Percentiles rank a stretch among this genome's conserved stretches.
Conservation (phyloP, 371 early-diverging fungal species). For the Mortierella sp. region DNA sequence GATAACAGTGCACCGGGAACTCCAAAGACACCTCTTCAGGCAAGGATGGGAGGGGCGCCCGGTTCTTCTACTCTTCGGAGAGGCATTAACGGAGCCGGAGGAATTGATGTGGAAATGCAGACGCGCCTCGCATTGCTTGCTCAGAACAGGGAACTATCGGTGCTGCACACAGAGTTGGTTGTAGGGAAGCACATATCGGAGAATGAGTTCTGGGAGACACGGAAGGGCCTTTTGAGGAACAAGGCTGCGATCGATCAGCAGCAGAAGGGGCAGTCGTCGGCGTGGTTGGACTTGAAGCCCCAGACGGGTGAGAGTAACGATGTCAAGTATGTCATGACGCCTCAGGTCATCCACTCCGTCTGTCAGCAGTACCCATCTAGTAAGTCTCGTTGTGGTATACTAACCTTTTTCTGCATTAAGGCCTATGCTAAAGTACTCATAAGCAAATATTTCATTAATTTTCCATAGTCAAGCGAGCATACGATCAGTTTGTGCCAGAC, state of each 20-base stretch:
- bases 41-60: constrained; percentile 16
- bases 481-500: constrained; percentile 88
- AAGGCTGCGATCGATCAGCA: constrained; percentile 78
- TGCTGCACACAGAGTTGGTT: constrained; percentile 87
- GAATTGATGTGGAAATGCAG: constrained; percentile 62
- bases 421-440: neutral
- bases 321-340: constrained; percentile 90
- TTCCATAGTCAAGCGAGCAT: constrained; percentile 82
- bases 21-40: constrained; percentile 18
- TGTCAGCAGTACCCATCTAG: constrained; percentile 93
- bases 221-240: constrained; percentile 82
- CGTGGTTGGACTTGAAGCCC: constrained; percentile 85
- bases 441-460: neutral
- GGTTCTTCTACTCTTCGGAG: constrained; percentile 10
- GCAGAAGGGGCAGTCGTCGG: constrained; percentile 89
- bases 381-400: constrained; percentile 33
- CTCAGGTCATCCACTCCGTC: constrained; percentile 90
- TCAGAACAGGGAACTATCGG: constrained; percentile 77
- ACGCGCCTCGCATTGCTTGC: constrained; percentile 75
- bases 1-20: constrained; percentile 62
- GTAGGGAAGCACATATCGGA: constrained; percentile 82
- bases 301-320: constrained; percentile 85
- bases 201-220: constrained; percentile 94
- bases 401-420: neutral
- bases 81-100: constrained; percentile 31